phyloP scores from a whole-genome alignment of 768 basidiomycete genomes.

The Xerocomus potaroensis region DNA sequence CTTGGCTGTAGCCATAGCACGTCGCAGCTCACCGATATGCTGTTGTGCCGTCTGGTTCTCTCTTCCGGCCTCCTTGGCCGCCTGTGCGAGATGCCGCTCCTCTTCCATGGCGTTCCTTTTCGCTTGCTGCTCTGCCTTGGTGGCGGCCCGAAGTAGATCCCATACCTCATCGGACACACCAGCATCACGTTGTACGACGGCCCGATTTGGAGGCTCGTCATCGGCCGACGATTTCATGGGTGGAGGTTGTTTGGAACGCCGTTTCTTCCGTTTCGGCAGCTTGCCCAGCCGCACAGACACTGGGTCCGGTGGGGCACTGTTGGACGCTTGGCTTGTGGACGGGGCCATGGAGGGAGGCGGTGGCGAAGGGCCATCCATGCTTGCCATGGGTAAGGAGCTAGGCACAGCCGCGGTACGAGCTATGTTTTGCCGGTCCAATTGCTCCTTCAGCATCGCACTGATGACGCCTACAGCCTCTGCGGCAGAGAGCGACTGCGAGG shows the following conservation, averaged over 20 bases:
- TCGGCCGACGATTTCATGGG: too few relatives aligned
- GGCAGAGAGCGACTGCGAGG: constrained; percentile 14
- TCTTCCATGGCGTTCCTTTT: constrained; percentile 14
- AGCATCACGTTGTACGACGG: constrained; percentile 37
- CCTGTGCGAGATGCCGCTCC: too few relatives aligned
- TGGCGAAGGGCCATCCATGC: constrained; percentile 16
- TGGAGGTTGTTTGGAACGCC: too few relatives aligned
- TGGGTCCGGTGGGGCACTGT: too few relatives aligned
- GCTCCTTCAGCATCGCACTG: constrained; percentile 18
- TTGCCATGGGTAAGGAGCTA: constrained; percentile 18
- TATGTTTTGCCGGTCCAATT: constrained; percentile 18
- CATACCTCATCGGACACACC: constrained; percentile 52
- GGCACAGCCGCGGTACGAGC: constrained; percentile 3
- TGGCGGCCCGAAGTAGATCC: constrained; percentile 44
- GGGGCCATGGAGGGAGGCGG: constrained; percentile 22
- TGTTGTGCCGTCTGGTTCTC: constrained; percentile 15
- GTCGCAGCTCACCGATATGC: too few relatives aligned
- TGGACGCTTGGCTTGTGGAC: constrained; percentile 10
- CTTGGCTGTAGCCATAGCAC: constrained; percentile 17
- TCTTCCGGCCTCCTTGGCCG: too few relatives aligned
- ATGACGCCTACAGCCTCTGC: constrained; percentile 31
- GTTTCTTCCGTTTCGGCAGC: too few relatives aligned
- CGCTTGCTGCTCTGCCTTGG: constrained; percentile 25
- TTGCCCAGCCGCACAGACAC: too few relatives aligned
- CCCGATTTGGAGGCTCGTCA: neutral